Evolutionary conservation across 2,329 filamentous ascomycete genomes (phyloP), one percentile per base, ranked within the genome.

Genomic region (Scedosporium aurantiacum): DNA sequence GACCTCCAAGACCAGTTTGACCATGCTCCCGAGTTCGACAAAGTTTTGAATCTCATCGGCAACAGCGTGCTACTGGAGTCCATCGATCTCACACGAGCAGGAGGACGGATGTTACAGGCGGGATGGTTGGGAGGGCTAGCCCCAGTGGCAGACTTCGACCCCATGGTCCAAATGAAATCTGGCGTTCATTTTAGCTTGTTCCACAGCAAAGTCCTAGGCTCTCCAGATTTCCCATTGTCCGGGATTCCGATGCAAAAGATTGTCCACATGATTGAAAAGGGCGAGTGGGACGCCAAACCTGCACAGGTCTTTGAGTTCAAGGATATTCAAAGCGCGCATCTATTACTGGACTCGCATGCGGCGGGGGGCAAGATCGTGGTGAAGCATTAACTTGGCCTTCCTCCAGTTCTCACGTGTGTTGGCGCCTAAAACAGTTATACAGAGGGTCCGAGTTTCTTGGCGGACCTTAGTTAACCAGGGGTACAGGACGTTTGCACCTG

Each of bases 161-260:
- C 75, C 2, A 69, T 78, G 64, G 54, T 76, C 5, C 70, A 78
- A 66, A 78, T 78, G 75, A 69, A 71, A 16, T 69, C 70, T 23
- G 76, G 75, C 0, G 74, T 78, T n/a, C 75, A 78, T 62, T 76
- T 78, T 61, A 77, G 72, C 62, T 69, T 78, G 32, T 78, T 77
- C 65, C 70, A 72, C 5, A 77, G 74, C 62, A 72, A 71, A 58
- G 71, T 72, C 2, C 66, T 77, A 41, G 74, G 70, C 4, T 68
- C 60, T 2, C 63, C 64, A 0, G 73, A 70, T 16, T 76, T 76
- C 58, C 71, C 75, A 5, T 57, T 77, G 32, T 71, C 70, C 0
- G 67, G 66, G 21, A 69, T 77, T n/a, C 75, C 74, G 5, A 63
- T 78, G 37, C 69, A 70, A 45, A 68, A 71, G 4, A 75, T 77